Evolutionary conservation across 495 filamentous ascomycete species (phyloP).

Genomic region (Hypoxylon cercidicola): DNA sequence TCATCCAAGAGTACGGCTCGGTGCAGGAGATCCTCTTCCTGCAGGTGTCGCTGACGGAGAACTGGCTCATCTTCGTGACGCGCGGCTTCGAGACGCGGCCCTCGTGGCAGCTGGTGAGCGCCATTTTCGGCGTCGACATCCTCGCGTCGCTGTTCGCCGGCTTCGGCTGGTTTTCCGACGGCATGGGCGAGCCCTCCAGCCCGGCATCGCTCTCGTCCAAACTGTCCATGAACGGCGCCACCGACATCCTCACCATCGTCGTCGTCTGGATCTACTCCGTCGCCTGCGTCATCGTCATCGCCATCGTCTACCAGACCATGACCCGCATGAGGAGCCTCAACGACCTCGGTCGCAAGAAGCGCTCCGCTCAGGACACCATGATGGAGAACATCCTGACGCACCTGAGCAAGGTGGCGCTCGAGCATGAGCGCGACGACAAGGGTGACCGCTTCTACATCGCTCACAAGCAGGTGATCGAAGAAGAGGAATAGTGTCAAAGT

Average conservation of each 20-base stretch:
- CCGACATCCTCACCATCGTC: slow-evolving; percentile 78
- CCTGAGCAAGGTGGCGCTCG: slow-evolving; percentile 78
- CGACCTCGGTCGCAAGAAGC: slow-evolving; percentile 83
- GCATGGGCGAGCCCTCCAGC: slow-evolving; percentile 39
- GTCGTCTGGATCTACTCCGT: slow-evolving; percentile 83
- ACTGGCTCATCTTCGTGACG: slow-evolving; percentile 95
- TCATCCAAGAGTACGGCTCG: slow-evolving; percentile 83
- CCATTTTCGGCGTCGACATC: slow-evolving; percentile 81
- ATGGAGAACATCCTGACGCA: slow-evolving; percentile 85
- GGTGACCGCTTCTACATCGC: slow-evolving; percentile 67
- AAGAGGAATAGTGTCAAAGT: slow-evolving; percentile 63
- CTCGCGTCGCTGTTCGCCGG: slow-evolving; percentile 81
- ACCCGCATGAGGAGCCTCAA: slow-evolving; percentile 73
- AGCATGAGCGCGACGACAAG: slow-evolving; percentile 72
- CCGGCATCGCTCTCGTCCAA: slow-evolving; percentile 38
- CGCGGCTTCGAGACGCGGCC: slow-evolving; percentile 83
- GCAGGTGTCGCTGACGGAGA: slow-evolving; percentile 86
- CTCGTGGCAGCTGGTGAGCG: slow-evolving; percentile 79
- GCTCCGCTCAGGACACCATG: slow-evolving; percentile 75
- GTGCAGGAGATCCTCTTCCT: slow-evolving; percentile 87
- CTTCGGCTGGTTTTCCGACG: slow-evolving; percentile 78
- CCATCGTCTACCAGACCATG: slow-evolving; percentile 80
- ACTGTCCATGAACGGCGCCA: slow-evolving; percentile 68
- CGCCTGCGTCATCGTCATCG: slow-evolving; percentile 79
- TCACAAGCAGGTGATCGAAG: slow-evolving; percentile 69